Evolutionary conservation across 306 rosid genomes (phyloP), one percentile per base, ranked within the genome.

Genomic region (Cyclanthera cordifolia): DNA sequence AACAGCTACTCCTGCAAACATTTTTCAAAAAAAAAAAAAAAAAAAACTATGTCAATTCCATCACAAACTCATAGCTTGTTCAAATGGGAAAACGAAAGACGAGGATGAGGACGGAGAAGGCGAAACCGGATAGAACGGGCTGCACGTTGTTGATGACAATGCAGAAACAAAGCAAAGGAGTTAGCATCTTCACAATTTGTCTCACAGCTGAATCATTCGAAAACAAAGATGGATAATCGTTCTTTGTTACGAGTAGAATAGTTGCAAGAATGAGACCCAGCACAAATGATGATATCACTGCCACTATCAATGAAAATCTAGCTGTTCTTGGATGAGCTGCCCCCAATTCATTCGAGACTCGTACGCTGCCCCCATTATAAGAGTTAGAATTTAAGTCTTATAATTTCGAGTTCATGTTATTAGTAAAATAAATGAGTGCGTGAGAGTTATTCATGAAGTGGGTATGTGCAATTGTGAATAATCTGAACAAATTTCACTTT

Each of bases 301-400:
- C 95, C 25, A 91, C 96, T 30, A 82, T 82, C 0, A 85, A 53
- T 25, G 96, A 85, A 71, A 88, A 91, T 67, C 70, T 87, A 10
- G 96, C 97, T 3, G 92, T 75, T 82, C 96, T 87, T 46, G 97
- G 96, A 52, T 89, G 97, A 25, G 66, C 74, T 63, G 90, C 97
- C 0, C 97, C 97, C n/a, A 91, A 53, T 78, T 91, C 97, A 64
- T 91, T 91, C 6, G 97, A 91, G 20, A 91, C 90, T 56, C 97
- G 80, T 78, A 91, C 97, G 48, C 97, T 91, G 84, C 80, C 47
- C 80, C 47, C 17, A 23, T 25, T 48, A 32, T 32, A 3, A 32
- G 5, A 32, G 37, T 32, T 32, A 32, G 37, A 32, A 32, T 32
- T n/a, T n/a, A n/a, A n/a, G n/a, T n/a, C n/a, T n/a, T n/a, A n/a